Base-by-base conservation (phyloP, 1,139 yeast genomes). In the Yamadazyma triangularis region DNA sequence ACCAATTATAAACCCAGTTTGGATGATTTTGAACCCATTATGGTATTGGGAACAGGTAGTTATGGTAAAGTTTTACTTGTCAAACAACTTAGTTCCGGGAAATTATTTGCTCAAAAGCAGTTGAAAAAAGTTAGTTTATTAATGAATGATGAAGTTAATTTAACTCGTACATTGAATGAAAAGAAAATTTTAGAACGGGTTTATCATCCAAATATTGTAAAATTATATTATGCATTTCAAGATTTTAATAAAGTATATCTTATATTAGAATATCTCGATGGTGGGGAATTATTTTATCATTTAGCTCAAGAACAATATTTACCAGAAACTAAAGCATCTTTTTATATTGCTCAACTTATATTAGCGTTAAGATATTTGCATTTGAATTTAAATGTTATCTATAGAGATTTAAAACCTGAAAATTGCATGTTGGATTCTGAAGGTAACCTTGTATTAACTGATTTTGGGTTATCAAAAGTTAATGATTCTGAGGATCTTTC, bases 401-500 rank as follows among this genome's bases (percentile, higher is more conserved):
- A 88, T 53, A 72, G 97, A 20, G 98, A 89, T 53, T 64, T 89
- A 46, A 89, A 89, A 55, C 97, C 97, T 0, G 97, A 89, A 51
- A 89, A 89, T 52, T 89, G 96, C 56, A 66, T 89, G 58, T 64
- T 89, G 31, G 89, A 88, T 48, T 68, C 78, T 4, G 64, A 68
- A 16, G 97, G 97, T 0, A 86, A 85, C 52, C 62, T 89, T 39
- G 87, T 88, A 2, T 63, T 89, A 41, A 89, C 97, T 0, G 97
- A 89, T 56, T 89, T 89, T 58, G 97, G 97, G 0, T 66, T 89
- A 23, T 84, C 94, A 28, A 89, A 89, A 50, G 88, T 80, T 13
- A 73, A 83, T 2, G 60, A 66, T 20, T 68, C 64, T 26, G 59
- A 53, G 14, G 27, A 15, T 4, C 62, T 70, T 32, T 80, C 74